These are phyloP conservation scores for Pichia ethanolica DNA, from an alignment of 805 yeast genomes.

Conservation along the genomic window DNA sequence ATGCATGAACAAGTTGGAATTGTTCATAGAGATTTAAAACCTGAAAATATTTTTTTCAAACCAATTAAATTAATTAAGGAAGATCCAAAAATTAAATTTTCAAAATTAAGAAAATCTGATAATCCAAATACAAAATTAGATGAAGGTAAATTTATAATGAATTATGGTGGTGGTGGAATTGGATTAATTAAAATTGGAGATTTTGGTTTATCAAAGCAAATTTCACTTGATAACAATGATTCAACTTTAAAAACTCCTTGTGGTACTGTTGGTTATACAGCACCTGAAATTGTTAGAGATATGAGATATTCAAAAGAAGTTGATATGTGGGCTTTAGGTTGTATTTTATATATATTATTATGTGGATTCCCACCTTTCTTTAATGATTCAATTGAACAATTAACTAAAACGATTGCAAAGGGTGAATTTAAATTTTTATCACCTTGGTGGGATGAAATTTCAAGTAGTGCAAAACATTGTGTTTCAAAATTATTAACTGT, in stretches of 20 bases:
- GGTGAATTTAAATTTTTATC: slow-evolving; percentile 70
- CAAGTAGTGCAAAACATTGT: slow-evolving; percentile 59
- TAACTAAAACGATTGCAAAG: slow-evolving; percentile 71
- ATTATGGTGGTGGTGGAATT: slow-evolving; percentile 88
- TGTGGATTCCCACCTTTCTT: slow-evolving; percentile 99
- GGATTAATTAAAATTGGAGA: slow-evolving; percentile 90
- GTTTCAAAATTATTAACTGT: slow-evolving; percentile 63
- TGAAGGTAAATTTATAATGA: slow-evolving; percentile 78
- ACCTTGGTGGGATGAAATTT: slow-evolving; percentile 89
- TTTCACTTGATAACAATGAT: slow-evolving; percentile 53
- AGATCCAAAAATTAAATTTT: slow-evolving; percentile 29
- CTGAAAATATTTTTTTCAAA: slow-evolving; percentile 64
- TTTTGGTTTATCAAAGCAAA: slow-evolving; percentile 88
- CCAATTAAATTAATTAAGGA: slow-evolving; percentile 41
- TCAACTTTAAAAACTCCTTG: slow-evolving; percentile 83
- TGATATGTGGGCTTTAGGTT: slow-evolving; percentile 98
- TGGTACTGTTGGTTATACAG: slow-evolving; percentile 97
- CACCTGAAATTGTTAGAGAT: slow-evolving; percentile 95
- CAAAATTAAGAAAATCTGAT: slow-evolving; percentile 51
- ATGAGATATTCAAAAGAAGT: slow-evolving; percentile 89
- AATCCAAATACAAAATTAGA: slow-evolving; percentile 66
- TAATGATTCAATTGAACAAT: slow-evolving; percentile 66
- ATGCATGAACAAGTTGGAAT: slow-evolving; percentile 68
- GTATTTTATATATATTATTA: slow-evolving; percentile 84
- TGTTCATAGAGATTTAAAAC: slow-evolving; percentile 79